Evolutionary conservation across 2,329 filamentous ascomycete genomes (phyloP).

Genomic region (Paecilomyces formosus): DNA sequence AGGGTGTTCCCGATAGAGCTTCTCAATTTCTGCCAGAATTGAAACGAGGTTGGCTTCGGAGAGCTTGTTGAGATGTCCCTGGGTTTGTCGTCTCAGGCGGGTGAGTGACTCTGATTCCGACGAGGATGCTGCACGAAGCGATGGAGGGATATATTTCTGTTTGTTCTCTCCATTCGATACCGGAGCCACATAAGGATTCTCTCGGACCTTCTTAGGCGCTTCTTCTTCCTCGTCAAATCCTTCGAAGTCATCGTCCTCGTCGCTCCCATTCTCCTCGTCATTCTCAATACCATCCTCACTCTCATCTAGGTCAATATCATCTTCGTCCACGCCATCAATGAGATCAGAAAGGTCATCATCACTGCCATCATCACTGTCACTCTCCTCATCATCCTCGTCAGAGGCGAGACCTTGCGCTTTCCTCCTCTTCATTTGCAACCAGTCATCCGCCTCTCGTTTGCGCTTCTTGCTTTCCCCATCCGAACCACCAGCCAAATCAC

Average conservation of each 20-base stretch:
- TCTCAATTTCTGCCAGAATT: constrained; percentile 74
- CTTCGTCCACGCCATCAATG: constrained; percentile 12
- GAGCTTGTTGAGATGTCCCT: constrained; percentile 85
- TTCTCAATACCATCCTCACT: constrained; percentile 17
- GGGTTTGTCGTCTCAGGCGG: constrained; percentile 69
- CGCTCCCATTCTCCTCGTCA: constrained; percentile 18
- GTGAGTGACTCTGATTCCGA: constrained; percentile 60
- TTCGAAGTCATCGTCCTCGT: constrained; percentile 28
- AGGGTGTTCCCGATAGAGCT: constrained; percentile 73
- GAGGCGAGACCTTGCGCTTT: constrained; percentile 38
- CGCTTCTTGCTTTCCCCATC: constrained; percentile 47
- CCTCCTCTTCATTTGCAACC: constrained; percentile 51
- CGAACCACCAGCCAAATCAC: constrained; percentile 53
- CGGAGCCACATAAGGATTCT: constrained; percentile 87
- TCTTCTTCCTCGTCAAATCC: constrained; percentile 31
- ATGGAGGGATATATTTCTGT: constrained; percentile 83
- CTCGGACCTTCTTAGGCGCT: constrained; percentile 48
- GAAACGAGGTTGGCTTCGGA: constrained; percentile 85
- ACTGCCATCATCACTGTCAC: constrained; percentile 20
- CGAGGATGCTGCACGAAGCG: constrained; percentile 57
- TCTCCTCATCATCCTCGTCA: constrained; percentile 21
- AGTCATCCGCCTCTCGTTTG: constrained; percentile 56
- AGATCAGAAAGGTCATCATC: constrained; percentile 23
- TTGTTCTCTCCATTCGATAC: constrained; percentile 34
- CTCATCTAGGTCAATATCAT: constrained; percentile 23